phyloP scores from a whole-genome alignment of 768 basidiomycete genomes.

The Panaeolus papilionaceus region DNA sequence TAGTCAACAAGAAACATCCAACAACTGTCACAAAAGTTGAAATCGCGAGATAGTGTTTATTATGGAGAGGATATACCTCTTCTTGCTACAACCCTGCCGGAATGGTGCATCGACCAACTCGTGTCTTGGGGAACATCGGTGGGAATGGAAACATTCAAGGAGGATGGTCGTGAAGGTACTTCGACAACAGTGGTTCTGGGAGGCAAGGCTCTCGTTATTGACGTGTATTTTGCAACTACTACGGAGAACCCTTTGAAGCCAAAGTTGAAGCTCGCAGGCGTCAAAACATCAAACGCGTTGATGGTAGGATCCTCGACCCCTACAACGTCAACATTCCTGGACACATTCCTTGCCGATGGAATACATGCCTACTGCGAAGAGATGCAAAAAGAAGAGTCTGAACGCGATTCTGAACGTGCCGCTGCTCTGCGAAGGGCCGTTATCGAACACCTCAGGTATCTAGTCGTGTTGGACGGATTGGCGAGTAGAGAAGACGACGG shows the following conservation, averaged over 20 bases:
- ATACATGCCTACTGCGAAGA: constrained; percentile 66
- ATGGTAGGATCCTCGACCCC: constrained; percentile 51
- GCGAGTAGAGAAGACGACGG: constrained; percentile 65
- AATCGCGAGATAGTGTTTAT: constrained; percentile 48
- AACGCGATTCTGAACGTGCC: constrained; percentile 59
- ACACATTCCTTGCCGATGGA: constrained; percentile 63
- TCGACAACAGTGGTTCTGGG: constrained; percentile 62
- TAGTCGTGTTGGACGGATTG: constrained; percentile 75
- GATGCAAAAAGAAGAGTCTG: constrained; percentile 58
- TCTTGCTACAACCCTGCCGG: constrained; percentile 46
- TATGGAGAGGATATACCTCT: constrained; percentile 74
- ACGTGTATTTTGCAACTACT: constrained; percentile 68
- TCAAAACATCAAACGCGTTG: constrained; percentile 79
- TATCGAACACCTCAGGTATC: constrained; percentile 64
- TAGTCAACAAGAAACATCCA: constrained; percentile 63
- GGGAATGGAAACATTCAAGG: constrained; percentile 80
- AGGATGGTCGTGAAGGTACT: constrained; percentile 56
- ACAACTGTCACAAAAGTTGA: constrained; percentile 53
- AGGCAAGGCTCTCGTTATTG: constrained; percentile 82
- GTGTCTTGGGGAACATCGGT: constrained; percentile 66
- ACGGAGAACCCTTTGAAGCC: constrained; percentile 42
- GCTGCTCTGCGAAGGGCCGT: constrained; percentile 54
- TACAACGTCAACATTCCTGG: constrained; percentile 61
- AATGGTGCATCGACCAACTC: constrained; percentile 66
- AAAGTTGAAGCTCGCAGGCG: constrained; percentile 51